These are phyloP conservation scores for Metschnikowia matae DNA, from an alignment of 805 yeast species.

Conservation along the genomic window DNA sequence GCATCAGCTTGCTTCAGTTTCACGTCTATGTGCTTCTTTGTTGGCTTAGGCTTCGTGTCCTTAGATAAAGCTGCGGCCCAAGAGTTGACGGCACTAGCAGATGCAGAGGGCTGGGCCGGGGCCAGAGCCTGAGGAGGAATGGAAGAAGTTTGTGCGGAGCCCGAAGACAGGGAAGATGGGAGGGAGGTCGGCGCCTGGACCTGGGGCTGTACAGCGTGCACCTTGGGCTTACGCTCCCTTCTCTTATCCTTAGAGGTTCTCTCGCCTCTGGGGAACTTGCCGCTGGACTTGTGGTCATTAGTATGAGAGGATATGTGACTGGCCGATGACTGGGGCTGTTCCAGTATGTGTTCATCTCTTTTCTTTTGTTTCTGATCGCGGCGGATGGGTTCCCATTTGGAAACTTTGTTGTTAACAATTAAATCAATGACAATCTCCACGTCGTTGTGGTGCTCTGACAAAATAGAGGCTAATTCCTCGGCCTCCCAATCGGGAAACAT, in stretches of 20 bases:
- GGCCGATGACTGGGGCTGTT: conserved; percentile 5
- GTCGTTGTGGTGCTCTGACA: conserved; percentile 69
- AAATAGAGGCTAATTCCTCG: conserved; percentile 74
- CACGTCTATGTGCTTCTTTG: conserved; percentile 12
- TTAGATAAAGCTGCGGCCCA: conserved; percentile 44
- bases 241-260: conserved; percentile 15
- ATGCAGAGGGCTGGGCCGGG: conserved; percentile 10
- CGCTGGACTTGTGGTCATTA: conserved; percentile 4
- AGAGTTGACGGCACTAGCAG: conserved; percentile 24
- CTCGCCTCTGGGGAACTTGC: conserved; percentile 10
- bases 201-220: conserved; percentile 4
- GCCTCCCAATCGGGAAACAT: conserved; percentile 93
- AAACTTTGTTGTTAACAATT: conserved; percentile 84
- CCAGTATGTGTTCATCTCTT: conserved; percentile 24
- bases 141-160: conserved; percentile 16
- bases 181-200: conserved; percentile 1
- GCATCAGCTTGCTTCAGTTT: conserved; percentile 7
- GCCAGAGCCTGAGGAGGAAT: not conserved
- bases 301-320: conserved; percentile 4
- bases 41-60: conserved; percentile 29
- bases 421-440: conserved; percentile 78
- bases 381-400: conserved; percentile 92
- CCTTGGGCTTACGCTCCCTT: conserved; percentile 12
- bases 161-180: conserved; percentile 10
- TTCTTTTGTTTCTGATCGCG: conserved; percentile 53